Conservation (phyloP, 228 moss, liverwort and hornwort genomes). For the Sphagnum magellanicum region DNA sequence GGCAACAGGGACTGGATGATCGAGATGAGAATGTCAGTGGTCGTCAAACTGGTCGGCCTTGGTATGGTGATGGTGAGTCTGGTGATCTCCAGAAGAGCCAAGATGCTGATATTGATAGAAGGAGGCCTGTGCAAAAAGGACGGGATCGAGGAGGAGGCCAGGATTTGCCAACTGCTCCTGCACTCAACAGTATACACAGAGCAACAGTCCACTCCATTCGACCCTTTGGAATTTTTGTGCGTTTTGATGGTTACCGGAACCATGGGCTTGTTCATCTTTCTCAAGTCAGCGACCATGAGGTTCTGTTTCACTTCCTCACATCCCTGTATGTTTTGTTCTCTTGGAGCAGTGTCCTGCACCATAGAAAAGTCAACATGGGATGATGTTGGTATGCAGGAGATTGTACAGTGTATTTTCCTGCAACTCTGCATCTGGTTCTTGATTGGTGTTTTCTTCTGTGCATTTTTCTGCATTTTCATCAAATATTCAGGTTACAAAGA, state of each 20-base stretch:
- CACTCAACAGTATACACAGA: conserved; percentile 61
- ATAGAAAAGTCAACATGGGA: background rate
- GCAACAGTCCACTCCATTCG: conserved; percentile 74
- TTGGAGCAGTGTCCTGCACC: background rate
- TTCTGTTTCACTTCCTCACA: conserved; percentile 1
- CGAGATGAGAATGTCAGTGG: conserved; percentile 9
- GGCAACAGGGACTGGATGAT: conserved; percentile 12
- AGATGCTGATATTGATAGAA: conserved; percentile 20
- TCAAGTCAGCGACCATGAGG: conserved; percentile 82
- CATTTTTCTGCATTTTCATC: too few relatives aligned
- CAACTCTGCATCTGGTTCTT: too few relatives aligned
- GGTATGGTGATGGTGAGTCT: conserved; percentile 21
- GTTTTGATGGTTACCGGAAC: conserved; percentile 65
- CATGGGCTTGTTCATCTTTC: conserved; percentile 76
- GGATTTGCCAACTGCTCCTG: conserved; percentile 33
- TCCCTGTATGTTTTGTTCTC: background rate
- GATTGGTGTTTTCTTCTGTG: too few relatives aligned
- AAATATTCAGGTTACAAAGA: conserved; percentile 38
- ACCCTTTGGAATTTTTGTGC: conserved; percentile 71
- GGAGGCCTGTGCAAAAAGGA: conserved; percentile 16
- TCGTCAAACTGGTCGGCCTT: conserved; percentile 1
- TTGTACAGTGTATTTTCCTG: too few relatives aligned
- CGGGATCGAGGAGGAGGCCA: conserved; percentile 20
- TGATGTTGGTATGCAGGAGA: background rate
- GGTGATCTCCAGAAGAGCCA: conserved; percentile 27